These are phyloP conservation scores for Alternaria longipes DNA, from an alignment of 2,329 filamentous ascomycete species.

Conservation along the genomic window DNA sequence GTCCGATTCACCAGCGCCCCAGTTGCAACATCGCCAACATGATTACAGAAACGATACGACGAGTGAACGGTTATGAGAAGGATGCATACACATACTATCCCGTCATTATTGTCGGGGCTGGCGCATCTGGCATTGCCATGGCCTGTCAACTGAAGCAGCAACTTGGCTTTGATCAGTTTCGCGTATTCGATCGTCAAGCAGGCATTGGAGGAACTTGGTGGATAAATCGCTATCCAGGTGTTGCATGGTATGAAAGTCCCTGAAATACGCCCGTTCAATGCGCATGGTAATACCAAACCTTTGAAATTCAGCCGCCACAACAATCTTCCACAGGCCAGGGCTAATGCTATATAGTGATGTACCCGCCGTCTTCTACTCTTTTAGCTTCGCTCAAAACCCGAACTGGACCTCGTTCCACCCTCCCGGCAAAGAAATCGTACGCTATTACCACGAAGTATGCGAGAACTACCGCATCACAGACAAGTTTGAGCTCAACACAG, in stretches of 20 bases:
- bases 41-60: conserved; percentile 47
- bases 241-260: conserved; percentile 40
- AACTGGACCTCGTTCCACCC: conserved; percentile 62
- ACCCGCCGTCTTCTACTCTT: conserved; percentile 65
- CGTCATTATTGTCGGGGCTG: conserved; percentile 67
- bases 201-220: conserved; percentile 72
- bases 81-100: conserved; percentile 57
- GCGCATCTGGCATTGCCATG: conserved; percentile 70
- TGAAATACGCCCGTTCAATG: neutral
- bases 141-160: conserved; percentile 67
- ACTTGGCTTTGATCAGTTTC: conserved; percentile 67
- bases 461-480: conserved; percentile 62
- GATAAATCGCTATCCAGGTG: conserved; percentile 66
- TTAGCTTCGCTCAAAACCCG: conserved; percentile 64
- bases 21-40: conserved; percentile 22
- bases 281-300: neutral
- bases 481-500: conserved; percentile 67
- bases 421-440: conserved; percentile 59
- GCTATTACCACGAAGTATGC: conserved; percentile 64
- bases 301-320: neutral
- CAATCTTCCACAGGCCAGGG: neutral
- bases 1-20: neutral
- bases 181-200: conserved; percentile 67
- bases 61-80: conserved; percentile 50
- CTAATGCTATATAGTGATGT: conserved; percentile 49